Evolutionary conservation across 257 asterid genomes (phyloP), one percentile per base, ranked within the genome.

Genomic region (Lantana camara): DNA sequence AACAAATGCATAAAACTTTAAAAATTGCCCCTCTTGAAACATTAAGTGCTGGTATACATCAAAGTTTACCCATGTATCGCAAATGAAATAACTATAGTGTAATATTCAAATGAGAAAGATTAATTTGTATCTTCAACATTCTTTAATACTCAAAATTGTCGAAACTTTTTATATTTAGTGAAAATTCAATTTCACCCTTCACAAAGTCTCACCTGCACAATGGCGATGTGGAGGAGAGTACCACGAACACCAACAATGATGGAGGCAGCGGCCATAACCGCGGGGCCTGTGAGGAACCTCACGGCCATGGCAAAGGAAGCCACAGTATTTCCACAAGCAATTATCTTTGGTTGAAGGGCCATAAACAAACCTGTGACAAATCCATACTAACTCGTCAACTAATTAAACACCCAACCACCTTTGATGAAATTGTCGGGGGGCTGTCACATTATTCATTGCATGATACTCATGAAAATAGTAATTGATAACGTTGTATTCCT

Each of bases 201-300:
- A n/a, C n/a, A n/a, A n/a, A n/a, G n/a, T n/a, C n/a, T n/a, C 58
- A 92, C 98, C 95, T 93, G 99, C 51, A 93, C 97, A 44, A 93
- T 93, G 4, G 95, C 99, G 8, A 90, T 75, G 67, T 85, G 99
- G 62, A 93, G 95, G 66, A 93, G 97, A 35, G 87, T 81, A 6
- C 98, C 98, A 22, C 98, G 96, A 22, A 92, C 89, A 44, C 98
- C 98, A 24, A 92, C 95, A 3, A 86, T 96, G 42, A 93, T 81
- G 71, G 99, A 82, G 20, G 99, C 95, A 0, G 90, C 99, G 2
- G 99, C 97, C 99, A 93, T 93, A 14, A 93, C 99, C 7, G 97
- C 97, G 0, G 99, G 97, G 58, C 99, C 99, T 0, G 95, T 93
- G 24, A 93, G 83, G 68, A 90, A 93, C 79, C 99, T 77, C 40